Evolutionary conservation across 371 early-diverging fungal genomes (phyloP).

Genomic region (Vairimorpha apis): DNA sequence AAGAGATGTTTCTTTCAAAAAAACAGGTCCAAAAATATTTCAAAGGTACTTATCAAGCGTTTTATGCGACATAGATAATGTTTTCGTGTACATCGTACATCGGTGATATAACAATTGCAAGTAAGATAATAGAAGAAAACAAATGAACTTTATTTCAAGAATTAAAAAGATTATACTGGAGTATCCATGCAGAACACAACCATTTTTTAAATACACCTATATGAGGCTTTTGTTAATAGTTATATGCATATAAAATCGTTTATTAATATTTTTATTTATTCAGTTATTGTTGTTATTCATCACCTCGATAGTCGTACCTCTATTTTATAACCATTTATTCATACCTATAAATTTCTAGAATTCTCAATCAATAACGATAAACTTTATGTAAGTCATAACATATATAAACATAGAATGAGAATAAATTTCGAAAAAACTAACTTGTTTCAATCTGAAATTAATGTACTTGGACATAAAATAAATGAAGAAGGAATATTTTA

Average conservation of each 20-base stretch:
- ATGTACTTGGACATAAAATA: constrained; percentile 12
- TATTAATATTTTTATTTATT: no score
- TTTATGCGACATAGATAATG: constrained; percentile 10
- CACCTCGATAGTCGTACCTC: no score
- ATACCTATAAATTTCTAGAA: no score
- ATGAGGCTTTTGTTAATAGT: no score
- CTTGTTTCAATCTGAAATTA: constrained; percentile 4
- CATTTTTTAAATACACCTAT: no score
- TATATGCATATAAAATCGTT: no score
- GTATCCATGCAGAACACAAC: no score
- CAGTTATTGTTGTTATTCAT: no score
- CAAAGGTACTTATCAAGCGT: constrained; percentile 1
- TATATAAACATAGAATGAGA: constrained; percentile 48
- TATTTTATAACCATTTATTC: no score
- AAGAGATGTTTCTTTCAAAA: constrained; percentile 19
- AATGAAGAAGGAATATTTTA: neutral
- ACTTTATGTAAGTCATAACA: no score
- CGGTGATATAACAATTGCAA: constrained; percentile 64
- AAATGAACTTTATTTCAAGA: constrained; percentile 53
- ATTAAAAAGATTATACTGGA: constrained; percentile 58
- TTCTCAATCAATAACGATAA: no score
- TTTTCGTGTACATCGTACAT: constrained; percentile 62
- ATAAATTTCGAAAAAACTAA: constrained; percentile 50
- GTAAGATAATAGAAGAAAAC: constrained; percentile 57
- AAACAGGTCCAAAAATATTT: constrained; percentile 22